phyloP scores from a whole-genome alignment of 768 basidiomycete genomes.

The Auricularia sp. region DNA sequence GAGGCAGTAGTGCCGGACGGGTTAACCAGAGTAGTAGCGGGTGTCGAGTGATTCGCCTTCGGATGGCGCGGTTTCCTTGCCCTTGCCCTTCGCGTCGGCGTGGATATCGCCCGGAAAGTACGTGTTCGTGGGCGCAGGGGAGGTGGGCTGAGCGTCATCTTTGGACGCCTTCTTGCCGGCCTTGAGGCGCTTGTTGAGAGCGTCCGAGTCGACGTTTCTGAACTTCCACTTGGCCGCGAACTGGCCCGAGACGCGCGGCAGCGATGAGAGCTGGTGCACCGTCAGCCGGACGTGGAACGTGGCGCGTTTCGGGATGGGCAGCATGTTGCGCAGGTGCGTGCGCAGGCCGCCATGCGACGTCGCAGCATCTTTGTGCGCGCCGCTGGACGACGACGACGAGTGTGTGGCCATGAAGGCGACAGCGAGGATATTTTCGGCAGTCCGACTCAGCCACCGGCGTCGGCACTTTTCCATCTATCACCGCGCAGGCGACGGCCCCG shows the following conservation, averaged over 20 bases:
- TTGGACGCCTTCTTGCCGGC: background rate
- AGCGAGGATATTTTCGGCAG: background rate
- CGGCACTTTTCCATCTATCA: too few species aligned
- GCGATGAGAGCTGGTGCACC: slow-evolving; percentile 59
- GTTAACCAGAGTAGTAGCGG: background rate
- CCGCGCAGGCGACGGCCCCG: too few species aligned
- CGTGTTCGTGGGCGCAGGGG: slow-evolving; percentile 4
- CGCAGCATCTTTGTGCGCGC: background rate
- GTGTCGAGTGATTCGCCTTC: background rate
- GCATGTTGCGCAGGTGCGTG: slow-evolving; percentile 13
- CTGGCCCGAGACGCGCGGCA: slow-evolving; percentile 62
- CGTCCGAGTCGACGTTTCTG: slow-evolving; percentile 38
- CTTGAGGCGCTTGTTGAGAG: background rate
- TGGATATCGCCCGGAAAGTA: slow-evolving; percentile 28
- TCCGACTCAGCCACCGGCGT: too few species aligned
- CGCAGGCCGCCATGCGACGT: background rate
- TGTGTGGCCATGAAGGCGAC: background rate
- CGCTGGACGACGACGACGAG: background rate
- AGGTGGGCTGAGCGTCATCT: background rate
- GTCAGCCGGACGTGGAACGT: slow-evolving; percentile 51
- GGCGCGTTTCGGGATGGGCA: slow-evolving; percentile 46
- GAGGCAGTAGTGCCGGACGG: background rate
- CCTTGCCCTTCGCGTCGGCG: slow-evolving; percentile 11
- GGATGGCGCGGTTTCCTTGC: slow-evolving; percentile 5
- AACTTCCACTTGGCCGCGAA: slow-evolving; percentile 67